Evolutionary conservation across 1,139 yeast species (phyloP).

Genomic region (Geotrichum restrictum): DNA sequence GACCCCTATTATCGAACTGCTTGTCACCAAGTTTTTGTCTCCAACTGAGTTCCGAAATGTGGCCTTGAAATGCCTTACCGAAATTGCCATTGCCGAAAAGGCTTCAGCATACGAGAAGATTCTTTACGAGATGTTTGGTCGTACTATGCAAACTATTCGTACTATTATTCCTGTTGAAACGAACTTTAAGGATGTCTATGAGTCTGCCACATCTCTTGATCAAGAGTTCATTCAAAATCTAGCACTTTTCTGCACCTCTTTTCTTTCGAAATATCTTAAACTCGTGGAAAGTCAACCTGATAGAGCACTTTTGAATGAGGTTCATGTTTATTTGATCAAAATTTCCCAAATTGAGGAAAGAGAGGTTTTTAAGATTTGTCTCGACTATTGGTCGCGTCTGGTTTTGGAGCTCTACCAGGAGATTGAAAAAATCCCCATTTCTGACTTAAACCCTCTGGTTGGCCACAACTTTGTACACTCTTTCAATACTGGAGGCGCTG

Average conservation of each 20-base stretch:
- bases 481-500: slow-evolving; percentile 64
- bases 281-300: slow-evolving; percentile 65
- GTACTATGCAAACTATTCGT: slow-evolving; percentile 67
- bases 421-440: slow-evolving; percentile 72
- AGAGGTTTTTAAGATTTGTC: slow-evolving; percentile 88
- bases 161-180: slow-evolving; percentile 70
- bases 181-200: slow-evolving; percentile 69
- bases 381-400: slow-evolving; percentile 88
- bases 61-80: slow-evolving; percentile 88
- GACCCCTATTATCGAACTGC: slow-evolving; percentile 68
- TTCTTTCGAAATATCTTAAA: slow-evolving; percentile 68
- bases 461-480: slow-evolving; percentile 39
- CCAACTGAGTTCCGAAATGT: slow-evolving; percentile 80
- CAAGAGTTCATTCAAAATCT: slow-evolving; percentile 94
- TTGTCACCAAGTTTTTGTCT: slow-evolving; percentile 70
- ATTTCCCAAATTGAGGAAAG: slow-evolving; percentile 91
- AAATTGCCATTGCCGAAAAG: slow-evolving; percentile 66
- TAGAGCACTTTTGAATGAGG: slow-evolving; percentile 59
- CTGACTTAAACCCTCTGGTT: slow-evolving; percentile 64
- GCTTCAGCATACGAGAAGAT: slow-evolving; percentile 58
- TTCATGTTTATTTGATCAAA: slow-evolving; percentile 78
- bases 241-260: slow-evolving; percentile 88
- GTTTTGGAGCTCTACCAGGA: slow-evolving; percentile 80
- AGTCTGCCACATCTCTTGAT: slow-evolving; percentile 71
- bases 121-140: slow-evolving; percentile 61